A percentile compares a stretch with the other conserved stretches of the same genome.
Conservation (phyloP, 805 yeast genomes). For the Candida caryicola region DNA sequence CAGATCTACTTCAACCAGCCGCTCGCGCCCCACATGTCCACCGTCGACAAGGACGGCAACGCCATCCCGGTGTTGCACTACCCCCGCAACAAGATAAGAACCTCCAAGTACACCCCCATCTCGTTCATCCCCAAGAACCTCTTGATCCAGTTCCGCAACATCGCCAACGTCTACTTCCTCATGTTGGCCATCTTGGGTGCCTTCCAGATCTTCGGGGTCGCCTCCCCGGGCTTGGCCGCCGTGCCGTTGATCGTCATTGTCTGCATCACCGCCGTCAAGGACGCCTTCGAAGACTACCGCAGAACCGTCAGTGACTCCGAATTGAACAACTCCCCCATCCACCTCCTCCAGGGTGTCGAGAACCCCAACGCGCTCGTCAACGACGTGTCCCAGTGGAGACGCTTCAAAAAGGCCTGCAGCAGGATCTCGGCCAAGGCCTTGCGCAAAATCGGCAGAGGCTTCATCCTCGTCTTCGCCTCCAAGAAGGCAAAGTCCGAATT, state of each 20-base stretch:
- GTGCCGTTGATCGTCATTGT: conserved; percentile 83
- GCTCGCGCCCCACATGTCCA: conserved; percentile 42
- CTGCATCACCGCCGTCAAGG: conserved; percentile 68
- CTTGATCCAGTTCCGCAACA: conserved; percentile 52
- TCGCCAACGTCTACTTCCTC: conserved; percentile 60
- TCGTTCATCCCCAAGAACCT: conserved; percentile 57
- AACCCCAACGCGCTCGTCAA: conserved; percentile 59
- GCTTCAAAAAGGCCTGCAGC: conserved; percentile 59
- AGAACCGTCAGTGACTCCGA: conserved; percentile 64
- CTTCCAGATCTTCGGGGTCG: conserved; percentile 61
- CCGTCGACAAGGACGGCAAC: conserved; percentile 15
- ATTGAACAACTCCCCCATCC: conserved; percentile 63
- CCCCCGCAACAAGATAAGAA: conserved; percentile 58
- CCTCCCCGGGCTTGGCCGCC: conserved; percentile 69
- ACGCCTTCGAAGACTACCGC: conserved; percentile 74
- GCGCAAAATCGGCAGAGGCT: conserved; percentile 19
- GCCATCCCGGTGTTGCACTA: conserved; percentile 33
- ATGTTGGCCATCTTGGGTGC: conserved; percentile 53
- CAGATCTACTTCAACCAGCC: conserved; percentile 48
- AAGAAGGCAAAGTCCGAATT: conserved; percentile 23
- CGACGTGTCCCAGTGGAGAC: conserved; percentile 61
- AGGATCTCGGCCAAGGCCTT: conserved; percentile 18
- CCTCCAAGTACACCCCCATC: conserved; percentile 61
- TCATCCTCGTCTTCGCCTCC: conserved; percentile 24
- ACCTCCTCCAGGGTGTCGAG: conserved; percentile 48